These are phyloP conservation scores for Dactylella cylindrospora DNA, from an alignment of 2,329 filamentous ascomycete genomes.

Conservation along the genomic window DNA sequence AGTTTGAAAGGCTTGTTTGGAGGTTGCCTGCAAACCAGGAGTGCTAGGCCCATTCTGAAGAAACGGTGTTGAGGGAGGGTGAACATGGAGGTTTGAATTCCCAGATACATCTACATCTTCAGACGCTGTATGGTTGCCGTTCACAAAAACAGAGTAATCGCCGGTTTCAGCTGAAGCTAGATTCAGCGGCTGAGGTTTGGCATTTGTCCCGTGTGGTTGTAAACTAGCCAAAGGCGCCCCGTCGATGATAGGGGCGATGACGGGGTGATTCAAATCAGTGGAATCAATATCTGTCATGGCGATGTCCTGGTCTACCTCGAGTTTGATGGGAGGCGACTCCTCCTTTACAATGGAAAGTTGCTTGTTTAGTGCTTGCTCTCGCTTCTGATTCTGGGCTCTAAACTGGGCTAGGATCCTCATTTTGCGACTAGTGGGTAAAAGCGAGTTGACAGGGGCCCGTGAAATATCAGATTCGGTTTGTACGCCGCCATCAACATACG, in stretches of 20 bases:
- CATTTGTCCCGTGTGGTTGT: constrained; percentile 1
- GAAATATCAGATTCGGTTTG: constrained; percentile 46
- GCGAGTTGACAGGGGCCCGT: constrained; percentile 2
- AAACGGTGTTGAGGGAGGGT: constrained; percentile 10
- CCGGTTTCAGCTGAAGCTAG: neutral
- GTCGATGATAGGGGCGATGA: neutral
- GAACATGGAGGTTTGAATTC: constrained; percentile 6
- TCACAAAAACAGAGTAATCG: no score
- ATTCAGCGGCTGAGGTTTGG: neutral
- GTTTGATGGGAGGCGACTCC: constrained; percentile 3
- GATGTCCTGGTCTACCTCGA: constrained; percentile 16
- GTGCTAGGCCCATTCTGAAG: constrained; percentile 8
- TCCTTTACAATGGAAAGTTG: constrained; percentile 41
- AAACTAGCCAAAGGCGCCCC: no score
- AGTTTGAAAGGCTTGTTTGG: constrained; percentile 7
- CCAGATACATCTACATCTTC: no score
- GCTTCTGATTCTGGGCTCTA: constrained; percentile 24
- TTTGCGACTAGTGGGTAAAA: constrained; percentile 34
- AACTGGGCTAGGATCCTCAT: constrained; percentile 39
- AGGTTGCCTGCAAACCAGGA: constrained; percentile 10
- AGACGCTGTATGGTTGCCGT: no score
- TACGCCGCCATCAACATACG: constrained; percentile 47
- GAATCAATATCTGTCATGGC: constrained; percentile 17
- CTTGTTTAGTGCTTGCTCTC: constrained; percentile 15
- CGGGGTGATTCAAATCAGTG: neutral